Evolutionary conservation across 2,329 filamentous ascomycete genomes (phyloP).

Genomic region (Talaromyces piceae): DNA sequence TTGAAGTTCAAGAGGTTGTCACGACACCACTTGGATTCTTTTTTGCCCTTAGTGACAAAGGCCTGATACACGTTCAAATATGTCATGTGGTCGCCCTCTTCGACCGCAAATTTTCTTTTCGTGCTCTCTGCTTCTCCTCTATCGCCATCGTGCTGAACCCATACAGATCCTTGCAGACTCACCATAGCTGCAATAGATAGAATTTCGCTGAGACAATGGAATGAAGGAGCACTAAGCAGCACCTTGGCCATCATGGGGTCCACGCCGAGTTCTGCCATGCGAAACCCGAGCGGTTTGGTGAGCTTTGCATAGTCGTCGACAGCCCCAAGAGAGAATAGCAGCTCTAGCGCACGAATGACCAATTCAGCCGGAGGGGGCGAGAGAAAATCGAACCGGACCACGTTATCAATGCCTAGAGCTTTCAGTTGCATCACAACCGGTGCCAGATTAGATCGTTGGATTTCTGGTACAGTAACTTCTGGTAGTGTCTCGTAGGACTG

Average conservation of each 20-base stretch:
- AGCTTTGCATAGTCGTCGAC: conserved; percentile 86
- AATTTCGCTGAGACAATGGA: conserved; percentile 76
- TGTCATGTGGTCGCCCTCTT: conserved; percentile 90
- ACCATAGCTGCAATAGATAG: conserved; percentile 93
- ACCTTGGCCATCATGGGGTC: conserved; percentile 95
- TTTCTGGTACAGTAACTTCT: conserved; percentile 74
- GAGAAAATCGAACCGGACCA: conserved; percentile 82
- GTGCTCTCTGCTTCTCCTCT: conserved; percentile 67
- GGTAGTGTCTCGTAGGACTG: conserved; percentile 57
- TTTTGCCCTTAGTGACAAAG: conserved; percentile 74
- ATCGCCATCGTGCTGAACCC: conserved; percentile 71
- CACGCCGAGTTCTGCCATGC: conserved; percentile 89
- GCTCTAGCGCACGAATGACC: conserved; percentile 75
- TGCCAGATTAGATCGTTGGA: conserved; percentile 85
- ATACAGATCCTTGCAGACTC: conserved; percentile 72
- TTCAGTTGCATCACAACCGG: conserved; percentile 86
- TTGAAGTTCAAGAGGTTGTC: conserved; percentile 85
- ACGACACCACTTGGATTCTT: conserved; percentile 78
- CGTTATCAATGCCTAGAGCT: conserved; percentile 89
- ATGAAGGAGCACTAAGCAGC: conserved; percentile 64
- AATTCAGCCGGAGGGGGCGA: conserved; percentile 79
- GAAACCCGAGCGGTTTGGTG: conserved; percentile 74
- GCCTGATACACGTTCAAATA: conserved; percentile 89
- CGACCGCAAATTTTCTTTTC: conserved; percentile 75
- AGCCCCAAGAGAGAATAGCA: conserved; percentile 79